Percentiles rank a stretch among this genome's conserved stretches.
Conservation (phyloP, 202 grass and related monocot genomes). For the Setaria viridis region DNA sequence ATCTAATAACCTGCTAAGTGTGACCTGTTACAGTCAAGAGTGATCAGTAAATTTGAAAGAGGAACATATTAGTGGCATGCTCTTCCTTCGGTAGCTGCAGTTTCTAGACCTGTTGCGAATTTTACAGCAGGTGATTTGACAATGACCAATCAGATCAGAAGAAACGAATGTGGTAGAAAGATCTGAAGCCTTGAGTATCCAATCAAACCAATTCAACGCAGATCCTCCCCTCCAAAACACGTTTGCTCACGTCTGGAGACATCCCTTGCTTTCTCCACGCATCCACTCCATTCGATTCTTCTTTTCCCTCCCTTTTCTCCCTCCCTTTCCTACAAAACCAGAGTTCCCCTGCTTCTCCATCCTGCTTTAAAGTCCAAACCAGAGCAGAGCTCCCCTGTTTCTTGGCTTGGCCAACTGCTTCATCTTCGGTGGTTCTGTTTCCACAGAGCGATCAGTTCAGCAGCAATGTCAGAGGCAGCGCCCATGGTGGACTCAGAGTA, state of each 20-base stretch:
- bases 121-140: too few species aligned
- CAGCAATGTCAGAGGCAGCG: constrained; percentile 30
- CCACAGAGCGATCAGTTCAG: not conserved
- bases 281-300: constrained; percentile 52
- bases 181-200: not conserved
- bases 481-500: constrained; percentile 60
- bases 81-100: too few species aligned
- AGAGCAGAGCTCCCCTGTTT: constrained; percentile 17
- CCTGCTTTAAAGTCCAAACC: not conserved
- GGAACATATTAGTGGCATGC: too few species aligned
- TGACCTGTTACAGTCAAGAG: too few species aligned
- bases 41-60: too few species aligned
- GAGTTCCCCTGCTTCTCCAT: not conserved
- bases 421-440: not conserved
- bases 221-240: not conserved
- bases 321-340: constrained; percentile 29
- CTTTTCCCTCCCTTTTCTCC: not conserved
- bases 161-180: not conserved
- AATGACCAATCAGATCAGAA: not conserved
- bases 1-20: too few species aligned
- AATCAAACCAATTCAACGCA: not conserved
- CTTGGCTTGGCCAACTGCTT: not conserved
- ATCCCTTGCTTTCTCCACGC: constrained; percentile 63
- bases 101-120: not conserved
- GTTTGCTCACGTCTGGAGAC: constrained; percentile 44